Evolutionary conservation across 192 early-diverging fungal genomes (phyloP), one percentile per base, ranked within the genome.

Genomic region (Coemansia umbellata): DNA sequence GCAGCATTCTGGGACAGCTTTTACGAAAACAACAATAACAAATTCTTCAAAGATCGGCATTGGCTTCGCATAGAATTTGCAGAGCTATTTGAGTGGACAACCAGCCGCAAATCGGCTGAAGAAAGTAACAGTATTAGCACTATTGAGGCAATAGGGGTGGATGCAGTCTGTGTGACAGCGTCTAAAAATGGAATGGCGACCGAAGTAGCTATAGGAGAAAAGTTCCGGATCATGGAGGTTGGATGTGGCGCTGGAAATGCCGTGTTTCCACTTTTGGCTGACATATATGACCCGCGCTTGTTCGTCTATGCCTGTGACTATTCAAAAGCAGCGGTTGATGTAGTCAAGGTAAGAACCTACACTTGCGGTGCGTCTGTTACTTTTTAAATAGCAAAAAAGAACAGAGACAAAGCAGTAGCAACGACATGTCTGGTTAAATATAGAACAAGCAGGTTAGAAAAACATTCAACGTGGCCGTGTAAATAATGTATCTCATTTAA

Each of bases 11-110:
- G 88, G 86, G 77, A 90, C 63, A 81, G 67, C 42, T 92, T 92
- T 53, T 89, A 91, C 73, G 54, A 80, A 30, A 87, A 81, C 63
- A 91, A 91, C 44, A 82, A 87, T 37, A 88, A 87, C 56, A 78
- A 75, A 47, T 97, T 99, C 75, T 99, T 97, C 73, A 97, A 97
- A 64, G 94, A 99, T 73, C 80, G 96, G 19, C 89, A 95, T 57
- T 99, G 96, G 95, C 81, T 94, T 17, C 81, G 84, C 24, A 53
- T 94, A 9, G 95, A 97, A 77, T 99, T 97, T 66, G 84, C 88
- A 8, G 93, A 99, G 70, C 74, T 99, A 26, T 86, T 86, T 43
- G 53, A 68, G 31, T 69, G 74, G 74, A 70, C 68, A 32, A 41
- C 55, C 18, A 47, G 56, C 17, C 63, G 69, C 37, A 37, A 37